Evolutionary conservation across 805 yeast genomes (phyloP).

Genomic region (Clavispora fructus): DNA sequence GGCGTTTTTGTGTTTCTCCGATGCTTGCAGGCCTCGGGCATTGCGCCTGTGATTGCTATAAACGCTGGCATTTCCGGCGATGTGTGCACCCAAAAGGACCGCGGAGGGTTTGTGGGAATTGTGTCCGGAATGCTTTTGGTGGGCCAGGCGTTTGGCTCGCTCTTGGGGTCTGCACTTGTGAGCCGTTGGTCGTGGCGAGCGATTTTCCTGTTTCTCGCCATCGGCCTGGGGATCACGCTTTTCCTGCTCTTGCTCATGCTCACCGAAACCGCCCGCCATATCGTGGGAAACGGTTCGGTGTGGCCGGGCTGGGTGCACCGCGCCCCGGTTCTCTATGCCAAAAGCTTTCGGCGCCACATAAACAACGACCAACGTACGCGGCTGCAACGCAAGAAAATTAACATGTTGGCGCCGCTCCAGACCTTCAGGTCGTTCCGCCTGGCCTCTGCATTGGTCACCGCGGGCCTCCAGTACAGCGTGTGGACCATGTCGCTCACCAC

Average conservation of each 20-base stretch:
- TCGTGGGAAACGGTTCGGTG: conserved; percentile 73
- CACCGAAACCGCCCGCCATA: conserved; percentile 71
- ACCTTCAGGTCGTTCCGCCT: background rate
- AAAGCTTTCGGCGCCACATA: conserved; percentile 22
- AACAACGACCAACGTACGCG: conserved; percentile 21
- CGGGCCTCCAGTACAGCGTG: conserved; percentile 57
- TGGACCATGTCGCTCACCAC: conserved; percentile 72
- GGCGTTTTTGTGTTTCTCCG: conserved; percentile 62
- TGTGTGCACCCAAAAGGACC: conserved; percentile 53
- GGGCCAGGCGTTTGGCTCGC: conserved; percentile 76
- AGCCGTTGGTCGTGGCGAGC: conserved; percentile 56
- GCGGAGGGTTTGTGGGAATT: conserved; percentile 70
- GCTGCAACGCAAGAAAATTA: background rate
- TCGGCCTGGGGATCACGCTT: conserved; percentile 50
- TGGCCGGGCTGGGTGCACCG: conserved; percentile 42
- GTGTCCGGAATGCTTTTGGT: conserved; percentile 59
- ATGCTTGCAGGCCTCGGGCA: conserved; percentile 72
- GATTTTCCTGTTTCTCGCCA: conserved; percentile 70
- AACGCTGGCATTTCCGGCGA: conserved; percentile 72
- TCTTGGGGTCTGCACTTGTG: conserved; percentile 48
- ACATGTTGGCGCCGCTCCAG: background rate
- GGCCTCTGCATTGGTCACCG: conserved; percentile 50
- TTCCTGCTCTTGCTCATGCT: conserved; percentile 29
- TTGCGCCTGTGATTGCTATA: conserved; percentile 70
- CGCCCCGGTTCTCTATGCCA: conserved; percentile 40